Conservation (phyloP, 2,329 filamentous ascomycete genomes). For the Neurospora sp. region DNA sequence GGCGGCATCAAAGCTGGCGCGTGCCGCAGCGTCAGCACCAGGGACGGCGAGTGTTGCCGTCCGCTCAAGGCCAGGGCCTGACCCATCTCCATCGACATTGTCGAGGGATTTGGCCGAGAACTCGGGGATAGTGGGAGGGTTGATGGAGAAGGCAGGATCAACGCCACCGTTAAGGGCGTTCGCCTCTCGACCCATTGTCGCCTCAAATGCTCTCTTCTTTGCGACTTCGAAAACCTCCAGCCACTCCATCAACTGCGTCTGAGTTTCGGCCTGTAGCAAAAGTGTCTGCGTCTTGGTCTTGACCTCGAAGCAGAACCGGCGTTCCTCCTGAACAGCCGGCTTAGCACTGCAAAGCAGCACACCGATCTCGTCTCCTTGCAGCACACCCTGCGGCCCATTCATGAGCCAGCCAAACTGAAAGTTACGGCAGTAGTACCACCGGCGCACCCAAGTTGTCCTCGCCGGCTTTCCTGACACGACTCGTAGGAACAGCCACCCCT, state of each 20-base stretch:
- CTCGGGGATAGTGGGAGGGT: slow-evolving; percentile 75
- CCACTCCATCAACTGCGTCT: slow-evolving; percentile 88
- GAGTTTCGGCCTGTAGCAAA: slow-evolving; percentile 85
- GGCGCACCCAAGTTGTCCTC: slow-evolving; percentile 75
- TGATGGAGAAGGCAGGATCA: slow-evolving; percentile 84
- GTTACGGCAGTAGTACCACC: slow-evolving; percentile 94
- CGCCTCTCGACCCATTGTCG: slow-evolving; percentile 44
- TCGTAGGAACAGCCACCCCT: slow-evolving; percentile 86
- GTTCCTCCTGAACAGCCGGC: slow-evolving; percentile 82
- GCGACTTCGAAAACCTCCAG: slow-evolving; percentile 86
- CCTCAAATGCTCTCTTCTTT: slow-evolving; percentile 85
- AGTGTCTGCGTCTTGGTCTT: slow-evolving; percentile 94
- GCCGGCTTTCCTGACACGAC: slow-evolving; percentile 80
- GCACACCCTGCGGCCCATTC: slow-evolving; percentile 73
- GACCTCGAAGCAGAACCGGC: slow-evolving; percentile 94
- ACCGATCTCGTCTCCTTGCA: slow-evolving; percentile 93
- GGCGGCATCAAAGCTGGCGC: slow-evolving; percentile 64
- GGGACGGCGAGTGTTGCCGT: slow-evolving; percentile 56
- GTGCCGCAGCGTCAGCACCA: slow-evolving; percentile 45
- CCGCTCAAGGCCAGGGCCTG: slow-evolving; percentile 39
- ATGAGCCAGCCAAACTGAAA: slow-evolving; percentile 94
- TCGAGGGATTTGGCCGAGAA: slow-evolving; percentile 68
- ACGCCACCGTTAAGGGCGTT: slow-evolving; percentile 36
- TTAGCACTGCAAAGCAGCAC: slow-evolving; percentile 89
- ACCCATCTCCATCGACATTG: slow-evolving; percentile 25